These are phyloP conservation scores for Trichaptum fuscoviolaceum DNA, from an alignment of 768 basidiomycete genomes.

Conservation along the genomic window DNA sequence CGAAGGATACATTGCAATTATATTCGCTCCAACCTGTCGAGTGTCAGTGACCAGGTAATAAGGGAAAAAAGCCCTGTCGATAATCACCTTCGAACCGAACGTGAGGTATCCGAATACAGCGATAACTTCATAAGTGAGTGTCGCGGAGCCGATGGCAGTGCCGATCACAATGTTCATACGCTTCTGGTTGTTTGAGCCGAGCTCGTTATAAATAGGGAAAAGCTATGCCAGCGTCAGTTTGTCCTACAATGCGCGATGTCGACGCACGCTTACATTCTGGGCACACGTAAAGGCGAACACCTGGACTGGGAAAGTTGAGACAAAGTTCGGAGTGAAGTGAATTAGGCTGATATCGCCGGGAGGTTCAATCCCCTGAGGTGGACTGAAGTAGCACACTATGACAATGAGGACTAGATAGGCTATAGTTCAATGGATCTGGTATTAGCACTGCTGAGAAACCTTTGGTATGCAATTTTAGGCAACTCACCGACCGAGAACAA, in stretches of 20 bases:
- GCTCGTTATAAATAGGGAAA: constrained; percentile 92
- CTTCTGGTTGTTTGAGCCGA: constrained; percentile 70
- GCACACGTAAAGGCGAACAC: constrained; percentile 91
- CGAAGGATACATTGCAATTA: constrained; percentile 91
- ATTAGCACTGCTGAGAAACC: constrained; percentile 6
- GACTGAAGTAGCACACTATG: constrained; percentile 72
- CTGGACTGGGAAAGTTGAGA: constrained; percentile 88
- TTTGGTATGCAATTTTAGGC: neutral
- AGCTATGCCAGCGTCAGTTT: constrained; percentile 42
- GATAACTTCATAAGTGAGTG: constrained; percentile 83
- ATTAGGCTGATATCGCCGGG: constrained; percentile 67
- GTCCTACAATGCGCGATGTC: constrained; percentile 6
- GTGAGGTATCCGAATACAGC: constrained; percentile 88
- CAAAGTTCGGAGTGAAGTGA: constrained; percentile 70
- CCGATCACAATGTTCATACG: constrained; percentile 88
- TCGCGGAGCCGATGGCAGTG: constrained; percentile 79
- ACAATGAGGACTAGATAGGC: constrained; percentile 80
- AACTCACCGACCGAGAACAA: constrained; percentile 81
- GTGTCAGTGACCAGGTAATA: constrained; percentile 8
- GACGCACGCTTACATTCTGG: constrained; percentile 65
- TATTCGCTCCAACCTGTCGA: constrained; percentile 76
- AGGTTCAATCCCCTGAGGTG: constrained; percentile 55
- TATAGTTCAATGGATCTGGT: constrained; percentile 27
- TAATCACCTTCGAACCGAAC: constrained; percentile 75
- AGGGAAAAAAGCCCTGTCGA: neutral